Base-by-base conservation (phyloP, 345 rosid species). In the Cardamine occulta region DNA sequence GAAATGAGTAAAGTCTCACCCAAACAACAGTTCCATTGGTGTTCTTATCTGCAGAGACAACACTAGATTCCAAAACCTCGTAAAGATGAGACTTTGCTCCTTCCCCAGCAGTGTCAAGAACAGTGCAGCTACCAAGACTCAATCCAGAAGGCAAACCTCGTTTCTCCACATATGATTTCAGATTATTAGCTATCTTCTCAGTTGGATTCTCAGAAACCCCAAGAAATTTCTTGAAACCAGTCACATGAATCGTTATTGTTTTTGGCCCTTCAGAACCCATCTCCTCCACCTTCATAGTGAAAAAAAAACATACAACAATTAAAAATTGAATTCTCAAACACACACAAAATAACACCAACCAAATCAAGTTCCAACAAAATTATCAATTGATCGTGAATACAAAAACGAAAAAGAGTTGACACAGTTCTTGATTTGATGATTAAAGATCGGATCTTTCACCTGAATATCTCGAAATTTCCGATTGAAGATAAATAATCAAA, bases 251-350 rank as follows among this genome's bases (percentile, higher is more conserved):
- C 1, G 85, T 81, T 18, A 87, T 77, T 31, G 84, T 59, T 70
- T 88, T 90, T 76, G 88, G 84, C 70, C 88, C 91, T 85, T 88
- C 94, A 6, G 94, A 87, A 14, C 94, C 97, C 94, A 88, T 92
- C 71, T 74, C 80, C 65, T 26, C 28, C 28, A 68, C 63, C 74
- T 72, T 66, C 59, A 54, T 28, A 12, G 6, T 17, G 0, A 53
- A 64, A 39, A 47, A 24, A 45, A 74, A 42, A 57, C 8, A 47
- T 10, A 45, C 40, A 56, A 45, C 40, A 56, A 17, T 19, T 1
- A 21, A n/a, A 13, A 21, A 32, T 0, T 26, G 4, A 37, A 26
- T 35, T 3, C 40, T 26, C 52, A 73, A 63, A 39, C 12, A 47
- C 52, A 6, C 7, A 45, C 23, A 15, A 12, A 8, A 53, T 5